Base-by-base conservation (phyloP, 352 stramenopile genomes). In the Globisporangium polare region DNA sequence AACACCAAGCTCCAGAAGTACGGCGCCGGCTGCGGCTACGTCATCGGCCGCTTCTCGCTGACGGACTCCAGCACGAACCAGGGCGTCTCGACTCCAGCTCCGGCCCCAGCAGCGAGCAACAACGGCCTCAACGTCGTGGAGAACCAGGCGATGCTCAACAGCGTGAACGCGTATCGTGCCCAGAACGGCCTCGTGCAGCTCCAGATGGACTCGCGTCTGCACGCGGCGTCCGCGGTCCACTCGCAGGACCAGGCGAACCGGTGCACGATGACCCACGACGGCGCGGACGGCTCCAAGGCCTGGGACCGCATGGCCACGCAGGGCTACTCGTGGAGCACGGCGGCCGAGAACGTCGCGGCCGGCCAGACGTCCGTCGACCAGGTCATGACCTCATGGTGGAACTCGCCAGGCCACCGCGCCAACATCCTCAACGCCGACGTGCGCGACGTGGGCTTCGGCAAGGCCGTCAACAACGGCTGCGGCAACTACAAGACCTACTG, bases 321-420 rank as follows among this genome's bases (percentile, higher is more conserved):
- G 24, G 70, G 70, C 15, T 86, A 77, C 58, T 53, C 72, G 24
- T 82, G 73, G 75, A 56, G 39, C 9, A 58, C 67, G 8, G 60
- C 68, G 22, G 73, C 68, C 8, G 77, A 86, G 62, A 86, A 86
- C 49, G 73, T 86, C 27, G 74, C 74, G 39, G 72, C 74, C 0
- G 77, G 77, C 0, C 75, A 80, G 42, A 43, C 29, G 1, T 70
- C 60, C 9, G 71, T 86, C 1, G 58, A 63, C 5, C 49, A 53
- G n/a, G 74, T 84, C 39, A 86, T 84, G 71, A 73, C 43, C 0
- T 72, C 73, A 2, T 83, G 73, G 75, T 77, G 73, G 73, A 80
- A 81, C 43, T 85, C 76, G 24, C 24, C 50, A 0, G 72, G 72
- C 0, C 76, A 85, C 65, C 56, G 68, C 9, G 65, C 65, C 20